Conservation (phyloP, 495 filamentous ascomycete genomes). For the Apiosordaria backusii region DNA sequence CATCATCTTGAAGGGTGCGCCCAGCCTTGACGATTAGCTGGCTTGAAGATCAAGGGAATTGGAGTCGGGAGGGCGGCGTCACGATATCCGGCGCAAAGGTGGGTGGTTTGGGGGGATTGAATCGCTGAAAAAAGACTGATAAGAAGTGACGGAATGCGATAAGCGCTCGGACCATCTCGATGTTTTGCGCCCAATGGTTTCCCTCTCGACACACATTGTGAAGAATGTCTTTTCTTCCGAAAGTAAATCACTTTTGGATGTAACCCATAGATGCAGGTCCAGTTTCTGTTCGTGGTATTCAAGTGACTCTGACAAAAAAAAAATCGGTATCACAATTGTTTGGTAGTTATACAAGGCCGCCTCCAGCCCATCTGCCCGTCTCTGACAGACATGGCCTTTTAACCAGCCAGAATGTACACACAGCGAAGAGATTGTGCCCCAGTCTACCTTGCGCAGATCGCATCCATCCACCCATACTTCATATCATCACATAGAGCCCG, state of each 20-base stretch:
- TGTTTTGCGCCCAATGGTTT: neutral
- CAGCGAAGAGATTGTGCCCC: neutral
- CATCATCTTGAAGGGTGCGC: constrained; percentile 25
- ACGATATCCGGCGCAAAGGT: neutral
- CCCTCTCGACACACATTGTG: neutral
- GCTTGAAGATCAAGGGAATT: neutral
- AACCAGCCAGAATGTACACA: neutral
- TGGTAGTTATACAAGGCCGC: constrained; percentile 5
- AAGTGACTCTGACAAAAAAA: neutral
- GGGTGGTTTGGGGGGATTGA: neutral
- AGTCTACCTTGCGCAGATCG: constrained; percentile 31
- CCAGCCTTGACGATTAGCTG: neutral
- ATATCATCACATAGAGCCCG: neutral
- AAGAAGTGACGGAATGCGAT: neutral
- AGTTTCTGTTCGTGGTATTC: neutral
- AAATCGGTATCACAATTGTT: constrained; percentile 10
- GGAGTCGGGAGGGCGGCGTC: neutral
- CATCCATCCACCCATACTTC: neutral
- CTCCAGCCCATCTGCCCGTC: neutral
- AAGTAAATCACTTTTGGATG: too few species aligned
- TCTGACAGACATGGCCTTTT: neutral
- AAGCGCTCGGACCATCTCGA: neutral
- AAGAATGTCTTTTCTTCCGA: too few species aligned
- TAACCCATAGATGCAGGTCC: neutral
- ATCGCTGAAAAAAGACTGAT: constrained; percentile 6